A percentile compares a stretch with the other conserved stretches of the same genome.
These are phyloP conservation scores for Hymenoscyphus albidus DNA, from an alignment of 2,329 filamentous ascomycete genomes.

Conservation along the genomic window DNA sequence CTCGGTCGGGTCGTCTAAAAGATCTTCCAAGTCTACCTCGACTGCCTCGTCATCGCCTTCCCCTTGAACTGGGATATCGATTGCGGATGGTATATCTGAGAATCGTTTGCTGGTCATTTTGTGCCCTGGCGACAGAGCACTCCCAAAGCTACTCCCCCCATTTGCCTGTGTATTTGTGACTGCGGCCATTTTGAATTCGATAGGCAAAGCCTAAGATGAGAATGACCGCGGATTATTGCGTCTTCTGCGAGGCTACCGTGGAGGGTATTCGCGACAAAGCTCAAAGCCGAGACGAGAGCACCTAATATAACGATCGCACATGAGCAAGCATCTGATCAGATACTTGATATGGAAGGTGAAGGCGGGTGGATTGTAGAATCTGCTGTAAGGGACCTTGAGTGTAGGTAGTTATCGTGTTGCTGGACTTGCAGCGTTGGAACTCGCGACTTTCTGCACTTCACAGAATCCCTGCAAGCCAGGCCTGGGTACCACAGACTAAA, in stretches of 20 bases:
- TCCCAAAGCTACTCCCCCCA: slow-evolving; percentile 29
- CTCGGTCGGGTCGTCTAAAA: slow-evolving; percentile 91
- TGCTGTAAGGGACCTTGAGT: neutral
- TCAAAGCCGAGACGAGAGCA: slow-evolving; percentile 9
- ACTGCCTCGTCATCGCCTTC: slow-evolving; percentile 69
- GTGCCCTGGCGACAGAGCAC: slow-evolving; percentile 18
- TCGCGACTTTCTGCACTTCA: neutral
- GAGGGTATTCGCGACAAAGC: slow-evolving; percentile 15
- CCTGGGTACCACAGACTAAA: neutral
- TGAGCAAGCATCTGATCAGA: slow-evolving; percentile 16
- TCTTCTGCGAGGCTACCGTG: neutral
- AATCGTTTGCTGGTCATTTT: slow-evolving; percentile 45
- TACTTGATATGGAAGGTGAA: neutral
- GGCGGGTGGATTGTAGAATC: neutral
- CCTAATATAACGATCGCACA: slow-evolving; percentile 6
- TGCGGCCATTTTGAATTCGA: slow-evolving; percentile 25
- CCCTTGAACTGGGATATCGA: slow-evolving; percentile 63
- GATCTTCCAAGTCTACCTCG: slow-evolving; percentile 87
- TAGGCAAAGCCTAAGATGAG: slow-evolving; percentile 2
- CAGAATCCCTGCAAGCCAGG: too few relatives aligned
- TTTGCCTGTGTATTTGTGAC: slow-evolving; percentile 26
- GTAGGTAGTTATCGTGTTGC: neutral
- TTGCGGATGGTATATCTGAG: slow-evolving; percentile 60
- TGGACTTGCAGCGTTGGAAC: neutral
- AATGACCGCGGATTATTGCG: neutral